Evolutionary conservation across 2,329 filamentous ascomycete species (phyloP).

Genomic region (Hypoxylon sp.): DNA sequence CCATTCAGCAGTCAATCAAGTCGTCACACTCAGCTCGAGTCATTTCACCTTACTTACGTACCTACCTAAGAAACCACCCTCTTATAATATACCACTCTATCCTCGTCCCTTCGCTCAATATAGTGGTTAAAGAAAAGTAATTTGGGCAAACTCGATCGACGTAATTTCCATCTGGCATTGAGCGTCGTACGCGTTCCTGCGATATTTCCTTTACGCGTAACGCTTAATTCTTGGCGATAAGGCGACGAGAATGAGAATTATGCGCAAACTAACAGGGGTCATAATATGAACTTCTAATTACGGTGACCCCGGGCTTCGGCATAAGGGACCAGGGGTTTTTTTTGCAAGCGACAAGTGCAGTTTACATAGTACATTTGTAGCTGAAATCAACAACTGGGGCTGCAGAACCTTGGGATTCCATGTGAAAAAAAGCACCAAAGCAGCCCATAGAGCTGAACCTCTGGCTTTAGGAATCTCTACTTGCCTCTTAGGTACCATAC

Average conservation of each 20-base stretch:
- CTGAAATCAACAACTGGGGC: constrained; percentile 24
- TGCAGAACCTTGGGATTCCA: constrained; percentile 9
- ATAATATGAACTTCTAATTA: constrained; percentile 24
- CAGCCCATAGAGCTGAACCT: constrained; percentile 12
- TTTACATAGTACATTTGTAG: too few relatives aligned
- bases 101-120: constrained; percentile 11
- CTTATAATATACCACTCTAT: constrained; percentile 7
- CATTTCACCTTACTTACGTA: constrained; percentile 20
- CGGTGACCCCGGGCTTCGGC: constrained; percentile 38
- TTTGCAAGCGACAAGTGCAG: constrained; percentile 32
- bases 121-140: constrained; percentile 22
- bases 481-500: constrained; percentile 8
- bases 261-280: constrained; percentile 27
- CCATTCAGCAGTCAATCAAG: constrained; percentile 21
- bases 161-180: constrained; percentile 18
- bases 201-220: constrained; percentile 31
- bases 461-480: constrained; percentile 17
- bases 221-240: constrained; percentile 36
- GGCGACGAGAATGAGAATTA: constrained; percentile 27
- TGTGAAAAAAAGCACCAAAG: constrained; percentile 9
- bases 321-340: constrained; percentile 10
- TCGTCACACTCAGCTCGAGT: constrained; percentile 6
- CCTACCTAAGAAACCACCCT: constrained; percentile 5
- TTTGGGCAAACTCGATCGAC: constrained; percentile 1
- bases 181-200: constrained; percentile 13